Conservation (phyloP, 2,329 filamentous ascomycete genomes). For the Pseudopyrenochaeta lycopersici region DNA sequence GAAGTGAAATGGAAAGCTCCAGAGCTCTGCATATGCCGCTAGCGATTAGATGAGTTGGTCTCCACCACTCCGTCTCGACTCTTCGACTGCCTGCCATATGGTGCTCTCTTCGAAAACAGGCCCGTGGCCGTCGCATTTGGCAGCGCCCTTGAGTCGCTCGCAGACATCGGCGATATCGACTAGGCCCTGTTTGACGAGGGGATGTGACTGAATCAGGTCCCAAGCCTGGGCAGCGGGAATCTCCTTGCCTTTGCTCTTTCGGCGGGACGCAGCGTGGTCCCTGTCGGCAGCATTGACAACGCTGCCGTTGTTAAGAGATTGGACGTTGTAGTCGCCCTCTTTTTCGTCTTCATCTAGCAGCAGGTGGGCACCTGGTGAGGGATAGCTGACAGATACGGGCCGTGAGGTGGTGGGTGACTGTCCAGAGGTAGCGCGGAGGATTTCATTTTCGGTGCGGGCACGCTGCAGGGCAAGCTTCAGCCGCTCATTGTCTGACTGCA, state of each 20-base stretch:
- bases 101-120: conserved; percentile 85
- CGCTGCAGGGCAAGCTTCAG: conserved; percentile 85
- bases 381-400: conserved; percentile 47
- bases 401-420: conserved; percentile 54
- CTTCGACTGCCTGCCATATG: conserved; percentile 77
- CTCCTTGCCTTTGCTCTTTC: conserved; percentile 33
- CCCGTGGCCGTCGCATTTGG: conserved; percentile 83
- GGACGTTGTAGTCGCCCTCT: conserved; percentile 40
- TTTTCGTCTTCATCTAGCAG: conserved; percentile 24
- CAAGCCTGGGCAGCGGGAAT: conserved; percentile 68
- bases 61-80: conserved; percentile 77
- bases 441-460: conserved; percentile 89
- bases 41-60: conserved; percentile 73
- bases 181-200: conserved; percentile 76
- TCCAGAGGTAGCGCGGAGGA: conserved; percentile 80
- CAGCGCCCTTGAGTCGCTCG: conserved; percentile 76
- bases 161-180: conserved; percentile 85
- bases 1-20: background rate
- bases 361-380: conserved; percentile 48
- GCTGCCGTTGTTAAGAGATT: conserved; percentile 37
- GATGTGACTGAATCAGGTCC: conserved; percentile 87
- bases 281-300: conserved; percentile 43
- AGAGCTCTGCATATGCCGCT: background rate
- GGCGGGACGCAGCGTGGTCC: conserved; percentile 33
- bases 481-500: conserved; percentile 85